These are phyloP conservation scores for Astrothelium macrocarpum DNA, from an alignment of 495 filamentous ascomycete genomes.

Conservation along the genomic window DNA sequence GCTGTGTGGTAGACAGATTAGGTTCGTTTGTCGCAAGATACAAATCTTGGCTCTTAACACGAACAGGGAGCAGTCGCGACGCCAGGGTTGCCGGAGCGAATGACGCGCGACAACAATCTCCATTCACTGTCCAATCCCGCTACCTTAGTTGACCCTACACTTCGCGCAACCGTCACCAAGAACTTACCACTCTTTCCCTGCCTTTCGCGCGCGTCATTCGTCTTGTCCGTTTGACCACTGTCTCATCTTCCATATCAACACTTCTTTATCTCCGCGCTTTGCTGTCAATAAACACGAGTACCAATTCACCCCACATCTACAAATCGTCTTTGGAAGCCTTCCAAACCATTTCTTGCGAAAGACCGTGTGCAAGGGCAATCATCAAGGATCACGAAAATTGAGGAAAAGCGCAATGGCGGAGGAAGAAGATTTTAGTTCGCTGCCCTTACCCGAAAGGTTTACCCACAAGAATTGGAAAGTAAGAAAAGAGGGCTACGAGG, in stretches of 20 bases:
- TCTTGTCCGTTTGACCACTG: neutral
- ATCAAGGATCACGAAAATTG: neutral
- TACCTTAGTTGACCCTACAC: too few species aligned
- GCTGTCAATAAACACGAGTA: neutral
- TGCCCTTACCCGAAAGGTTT: slow-evolving; percentile 76
- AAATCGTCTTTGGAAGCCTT: neutral
- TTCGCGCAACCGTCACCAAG: neutral
- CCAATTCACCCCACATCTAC: neutral
- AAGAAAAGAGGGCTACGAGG: slow-evolving; percentile 89
- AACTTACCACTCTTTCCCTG: neutral
- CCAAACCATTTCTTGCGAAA: neutral
- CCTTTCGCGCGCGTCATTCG: neutral
- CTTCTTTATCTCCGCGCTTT: neutral
- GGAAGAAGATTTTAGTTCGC: slow-evolving; percentile 74
- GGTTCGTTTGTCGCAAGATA: neutral
- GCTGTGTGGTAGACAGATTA: neutral
- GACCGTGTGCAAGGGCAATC: neutral
- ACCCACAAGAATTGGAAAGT: slow-evolving; percentile 98
- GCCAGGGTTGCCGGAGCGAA: neutral
- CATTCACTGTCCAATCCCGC: neutral
- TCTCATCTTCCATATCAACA: neutral
- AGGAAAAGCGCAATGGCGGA: slow-evolving; percentile 46
- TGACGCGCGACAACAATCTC: neutral
- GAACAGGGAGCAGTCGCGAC: neutral
- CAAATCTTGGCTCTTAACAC: neutral